A percentile compares a stretch with the other conserved stretches of the same genome.
Conservation (phyloP, 2,329 filamentous ascomycete species). For the Fusarium euwallaceae region DNA sequence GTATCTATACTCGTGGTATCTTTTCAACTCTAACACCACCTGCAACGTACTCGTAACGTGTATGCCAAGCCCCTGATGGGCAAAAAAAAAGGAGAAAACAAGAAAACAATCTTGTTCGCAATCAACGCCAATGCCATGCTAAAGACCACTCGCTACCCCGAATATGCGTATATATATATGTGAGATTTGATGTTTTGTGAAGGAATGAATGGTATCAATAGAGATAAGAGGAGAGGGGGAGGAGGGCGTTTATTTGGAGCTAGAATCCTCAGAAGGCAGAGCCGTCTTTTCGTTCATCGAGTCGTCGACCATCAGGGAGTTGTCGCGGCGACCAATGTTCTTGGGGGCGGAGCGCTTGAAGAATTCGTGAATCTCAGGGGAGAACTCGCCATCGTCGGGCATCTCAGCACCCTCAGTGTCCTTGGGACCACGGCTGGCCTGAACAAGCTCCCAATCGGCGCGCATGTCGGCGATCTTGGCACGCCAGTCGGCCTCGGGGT, state of each 20-base stretch:
- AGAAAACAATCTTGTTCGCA: constrained; percentile 17
- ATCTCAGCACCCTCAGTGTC: constrained; percentile 59
- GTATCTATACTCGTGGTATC: constrained; percentile 8
- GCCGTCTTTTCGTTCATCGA: constrained; percentile 48
- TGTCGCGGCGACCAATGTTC: constrained; percentile 33
- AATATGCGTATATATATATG: constrained; percentile 7
- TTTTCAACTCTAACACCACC: not conserved
- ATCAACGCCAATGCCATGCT: constrained; percentile 44
- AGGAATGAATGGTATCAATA: not conserved
- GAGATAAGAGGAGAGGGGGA: not conserved
- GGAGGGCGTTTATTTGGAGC: constrained; percentile 24
- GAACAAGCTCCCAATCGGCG: constrained; percentile 69
- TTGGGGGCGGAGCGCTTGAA: constrained; percentile 61
- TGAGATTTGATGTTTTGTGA: not conserved
- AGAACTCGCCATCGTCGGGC: constrained; percentile 64
- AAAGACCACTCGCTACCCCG: constrained; percentile 24
- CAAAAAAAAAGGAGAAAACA: not conserved
- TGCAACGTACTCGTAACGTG: constrained; percentile 5
- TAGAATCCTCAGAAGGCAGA: constrained; percentile 33
- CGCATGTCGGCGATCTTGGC: constrained; percentile 88
- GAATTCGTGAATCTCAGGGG: constrained; percentile 67
- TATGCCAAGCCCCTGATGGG: constrained; percentile 3
- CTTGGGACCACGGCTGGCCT: constrained; percentile 61
- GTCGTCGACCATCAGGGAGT: constrained; percentile 41
- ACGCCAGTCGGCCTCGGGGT: constrained; percentile 85